Conservation (phyloP, 2,329 filamentous ascomycete genomes). For the Amylocarpus encephaloides region DNA sequence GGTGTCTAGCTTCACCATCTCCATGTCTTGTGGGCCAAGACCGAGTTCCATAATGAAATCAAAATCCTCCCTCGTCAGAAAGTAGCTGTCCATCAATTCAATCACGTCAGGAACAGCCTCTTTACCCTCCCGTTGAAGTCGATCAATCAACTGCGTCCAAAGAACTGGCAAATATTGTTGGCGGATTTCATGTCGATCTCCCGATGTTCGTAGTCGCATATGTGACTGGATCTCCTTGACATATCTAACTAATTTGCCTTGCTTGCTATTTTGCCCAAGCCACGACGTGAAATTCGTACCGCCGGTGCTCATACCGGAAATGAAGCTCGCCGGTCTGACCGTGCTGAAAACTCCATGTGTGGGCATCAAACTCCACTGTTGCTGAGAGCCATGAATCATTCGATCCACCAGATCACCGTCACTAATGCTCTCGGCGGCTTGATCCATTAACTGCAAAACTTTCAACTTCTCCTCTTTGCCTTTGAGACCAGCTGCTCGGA, state of each 20-base stretch:
- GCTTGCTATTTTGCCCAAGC: slow-evolving; percentile 93
- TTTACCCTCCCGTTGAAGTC: slow-evolving; percentile 71
- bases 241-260: slow-evolving; percentile 68
- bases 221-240: slow-evolving; percentile 95
- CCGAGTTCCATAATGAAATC: slow-evolving; percentile 89
- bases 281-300: slow-evolving; percentile 77
- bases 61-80: slow-evolving; percentile 88
- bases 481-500: slow-evolving; percentile 46
- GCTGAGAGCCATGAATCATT: slow-evolving; percentile 97
- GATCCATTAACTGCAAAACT: slow-evolving; percentile 75
- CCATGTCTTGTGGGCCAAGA: slow-evolving; percentile 75
- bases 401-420: slow-evolving; percentile 93
- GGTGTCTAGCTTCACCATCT: slow-evolving; percentile 68
- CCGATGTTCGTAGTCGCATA: slow-evolving; percentile 86
- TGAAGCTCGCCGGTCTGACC: slow-evolving; percentile 81
- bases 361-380: slow-evolving; percentile 98
- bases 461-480: slow-evolving; percentile 65
- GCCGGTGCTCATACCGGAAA: slow-evolving; percentile 69
- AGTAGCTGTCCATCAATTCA: slow-evolving; percentile 95
- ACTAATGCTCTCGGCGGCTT: slow-evolving; percentile 91
- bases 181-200: slow-evolving; percentile 86
- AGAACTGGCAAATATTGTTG: slow-evolving; percentile 90
- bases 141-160: slow-evolving; percentile 73
- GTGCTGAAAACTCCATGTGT: slow-evolving; percentile 94
- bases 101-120: slow-evolving; percentile 79